These are phyloP conservation scores for Actinidia chinensis DNA, from an alignment of 179 eudicot species.

Conservation along the genomic window DNA sequence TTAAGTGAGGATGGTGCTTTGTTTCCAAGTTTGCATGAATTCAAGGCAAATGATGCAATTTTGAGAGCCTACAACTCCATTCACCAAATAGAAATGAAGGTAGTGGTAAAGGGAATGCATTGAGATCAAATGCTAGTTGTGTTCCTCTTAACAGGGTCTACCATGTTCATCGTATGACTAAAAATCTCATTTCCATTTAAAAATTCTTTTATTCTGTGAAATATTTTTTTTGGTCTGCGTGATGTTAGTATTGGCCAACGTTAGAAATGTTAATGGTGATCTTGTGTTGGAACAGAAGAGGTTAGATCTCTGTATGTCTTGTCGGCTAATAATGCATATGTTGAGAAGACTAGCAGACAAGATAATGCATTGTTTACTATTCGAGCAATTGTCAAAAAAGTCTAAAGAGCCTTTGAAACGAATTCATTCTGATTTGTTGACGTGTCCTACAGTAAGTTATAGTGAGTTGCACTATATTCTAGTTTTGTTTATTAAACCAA, in stretches of 20 bases:
- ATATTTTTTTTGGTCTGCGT: constrained; percentile 8
- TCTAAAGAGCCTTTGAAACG: neutral
- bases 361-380: neutral
- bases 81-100: constrained; percentile 14
- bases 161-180: constrained; percentile 24
- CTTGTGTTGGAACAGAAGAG: neutral
- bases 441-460: neutral
- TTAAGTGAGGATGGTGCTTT: neutral
- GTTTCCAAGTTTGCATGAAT: neutral
- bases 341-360: neutral
- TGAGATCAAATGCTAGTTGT: neutral
- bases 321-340: neutral
- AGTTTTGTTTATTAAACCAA: constrained; percentile 1
- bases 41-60: neutral
- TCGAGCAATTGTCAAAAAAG: neutral
- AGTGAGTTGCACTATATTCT: neutral
- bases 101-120: neutral
- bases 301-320: constrained; percentile 3
- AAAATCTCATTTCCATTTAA: neutral
- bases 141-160: constrained; percentile 17
- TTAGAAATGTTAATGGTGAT: neutral
- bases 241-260: constrained; percentile 10
- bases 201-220: constrained; percentile 7
- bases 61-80: constrained; percentile 8
- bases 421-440: neutral